phyloP scores from a whole-genome alignment of 2,329 filamentous ascomycete species.

The Pyrenophora tritici-repentis region DNA sequence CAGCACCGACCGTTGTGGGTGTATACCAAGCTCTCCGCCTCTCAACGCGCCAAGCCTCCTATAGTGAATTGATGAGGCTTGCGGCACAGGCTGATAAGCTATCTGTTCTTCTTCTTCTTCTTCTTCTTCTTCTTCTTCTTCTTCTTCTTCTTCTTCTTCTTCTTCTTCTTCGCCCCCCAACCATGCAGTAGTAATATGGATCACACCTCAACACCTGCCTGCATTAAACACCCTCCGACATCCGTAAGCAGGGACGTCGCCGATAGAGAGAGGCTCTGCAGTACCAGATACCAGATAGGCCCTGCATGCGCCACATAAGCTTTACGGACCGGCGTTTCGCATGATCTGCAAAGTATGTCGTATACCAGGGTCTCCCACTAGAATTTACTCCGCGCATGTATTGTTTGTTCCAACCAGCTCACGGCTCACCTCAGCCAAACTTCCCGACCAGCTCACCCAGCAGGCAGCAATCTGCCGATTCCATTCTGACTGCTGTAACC shows the following conservation, averaged over 20 bases:
- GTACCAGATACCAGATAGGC: not conserved
- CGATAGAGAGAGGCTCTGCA: not conserved
- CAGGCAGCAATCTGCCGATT: too few species aligned
- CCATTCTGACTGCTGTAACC: too few species aligned
- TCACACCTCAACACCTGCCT: not conserved
- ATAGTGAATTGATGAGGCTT: constrained; percentile 1
- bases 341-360: not conserved
- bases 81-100: not conserved
- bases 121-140: too few species aligned
- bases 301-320: not conserved
- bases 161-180: not conserved
- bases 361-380: too few species aligned
- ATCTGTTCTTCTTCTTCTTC: too few species aligned
- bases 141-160: too few species aligned
- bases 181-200: not conserved
- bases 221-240: not conserved
- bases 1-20: not conserved
- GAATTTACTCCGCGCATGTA: not conserved
- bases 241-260: not conserved
- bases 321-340: not conserved
- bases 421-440: too few species aligned
- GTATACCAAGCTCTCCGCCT: not conserved
- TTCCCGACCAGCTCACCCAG: too few species aligned
- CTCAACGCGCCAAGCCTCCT: not conserved
- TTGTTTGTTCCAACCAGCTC: too few species aligned